A percentile compares a stretch with the other conserved stretches of the same genome.
Conservation (phyloP, 2,329 filamentous ascomycete genomes). For the Eutypa lata region DNA sequence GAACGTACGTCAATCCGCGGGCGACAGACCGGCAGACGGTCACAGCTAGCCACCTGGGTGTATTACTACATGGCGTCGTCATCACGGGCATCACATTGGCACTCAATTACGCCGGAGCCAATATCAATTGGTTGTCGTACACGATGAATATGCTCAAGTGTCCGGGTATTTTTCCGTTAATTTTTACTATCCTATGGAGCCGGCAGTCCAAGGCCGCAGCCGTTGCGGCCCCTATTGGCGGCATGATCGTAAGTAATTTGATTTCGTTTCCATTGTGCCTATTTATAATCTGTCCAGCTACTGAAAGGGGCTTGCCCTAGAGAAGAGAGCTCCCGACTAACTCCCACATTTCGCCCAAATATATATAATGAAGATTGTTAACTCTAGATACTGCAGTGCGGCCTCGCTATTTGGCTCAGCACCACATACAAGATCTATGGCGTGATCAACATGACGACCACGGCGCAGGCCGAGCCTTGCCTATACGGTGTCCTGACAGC, state of each 20-base stretch:
- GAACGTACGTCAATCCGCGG: constrained; percentile 45
- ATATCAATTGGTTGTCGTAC: constrained; percentile 41
- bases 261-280: no score
- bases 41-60: constrained; percentile 42
- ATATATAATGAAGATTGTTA: no score
- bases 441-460: constrained; percentile 37
- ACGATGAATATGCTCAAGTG: constrained; percentile 23
- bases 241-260: no score
- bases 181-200: constrained; percentile 41
- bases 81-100: constrained; percentile 45
- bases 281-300: no score
- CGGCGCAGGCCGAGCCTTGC: constrained; percentile 35
- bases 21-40: constrained; percentile 40
- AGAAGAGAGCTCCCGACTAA: no score
- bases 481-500: constrained; percentile 43
- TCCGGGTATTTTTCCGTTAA: constrained; percentile 40
- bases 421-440: constrained; percentile 37
- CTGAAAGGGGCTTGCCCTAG: no score
- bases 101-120: constrained; percentile 45
- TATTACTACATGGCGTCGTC: constrained; percentile 44
- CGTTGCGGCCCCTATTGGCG: constrained; percentile 33
- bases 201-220: constrained; percentile 41
- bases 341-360: no score
- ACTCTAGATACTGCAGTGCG: no score
- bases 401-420: constrained; percentile 41